Evolutionary conservation across 768 basidiomycete species (phyloP), one percentile per base, ranked within the genome.

Genomic region (Tulasnella sp.): DNA sequence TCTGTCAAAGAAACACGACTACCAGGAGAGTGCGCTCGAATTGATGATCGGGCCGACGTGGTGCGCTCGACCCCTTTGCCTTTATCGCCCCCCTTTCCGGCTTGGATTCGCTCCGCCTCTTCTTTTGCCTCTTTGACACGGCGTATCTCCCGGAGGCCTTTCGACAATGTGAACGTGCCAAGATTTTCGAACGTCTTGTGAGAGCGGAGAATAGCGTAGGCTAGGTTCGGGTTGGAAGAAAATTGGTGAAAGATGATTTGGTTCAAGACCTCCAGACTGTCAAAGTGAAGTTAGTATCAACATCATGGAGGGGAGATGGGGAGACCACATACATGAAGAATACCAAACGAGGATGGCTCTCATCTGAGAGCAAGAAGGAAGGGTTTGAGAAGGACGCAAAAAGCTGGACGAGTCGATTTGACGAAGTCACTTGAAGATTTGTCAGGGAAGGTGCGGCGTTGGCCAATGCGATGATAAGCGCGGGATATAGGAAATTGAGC

Each of bases 331-430:
- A 90, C 89, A 92, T 84, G 69, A 91, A 96, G 71, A 88, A 98
- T 30, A 97, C 77, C 29, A 97, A 72, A 62, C 96, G 74, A 1
- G 96, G 96, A 67, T 97, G 92, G 5, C 93, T 91, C 70, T 97
- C 96, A 63, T 98, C 96, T 2, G 88, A 84, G 19, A 99, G 72
- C 31, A 98, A 73, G 70, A 97, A 97, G 2, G 82, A 73, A 0
- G 96, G 89, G 60, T 85, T 89, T 4, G 91, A 84, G 68, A 99
- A 94, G 0, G 94, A 90, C 27, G 80, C 84, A 72, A 96, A 91
- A 4, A 98, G 78, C 70, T 96, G 92, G 34, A 93, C 69, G 5
- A 99, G 76, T 17, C 88, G 79, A 4, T 87, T 85, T 2, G 92
- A 86, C 11, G 91, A 82, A 30, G 83, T 81, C 49, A 92, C 80